Evolutionary conservation across 768 basidiomycete genomes (phyloP), one percentile per base, ranked within the genome.

Genomic region (Serendipita sp.): DNA sequence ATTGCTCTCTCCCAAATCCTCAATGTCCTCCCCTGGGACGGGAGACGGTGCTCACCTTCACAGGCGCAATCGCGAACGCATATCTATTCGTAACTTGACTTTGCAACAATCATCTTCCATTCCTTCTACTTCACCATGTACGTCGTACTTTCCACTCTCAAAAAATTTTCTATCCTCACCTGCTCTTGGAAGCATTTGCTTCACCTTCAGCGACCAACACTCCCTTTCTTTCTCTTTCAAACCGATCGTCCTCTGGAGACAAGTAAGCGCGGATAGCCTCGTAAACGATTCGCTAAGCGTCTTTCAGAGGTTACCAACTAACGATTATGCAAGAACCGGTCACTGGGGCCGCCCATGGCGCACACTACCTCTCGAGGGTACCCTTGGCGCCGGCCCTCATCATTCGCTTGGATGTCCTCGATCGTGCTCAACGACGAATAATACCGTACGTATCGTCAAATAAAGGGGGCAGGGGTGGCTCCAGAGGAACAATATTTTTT

Each of bases 251-350:
- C 13, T 24, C 50, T 4, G 33, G 42, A 5, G n/a, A 22, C 24
- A 16, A 61, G 41, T 48, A 43, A n/a, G 48, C 16, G n/a, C n/a
- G n/a, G 20, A 48, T 5, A 9, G n/a, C 5, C 20, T n/a, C n/a
- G 5, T 48, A 48, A 28, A 48, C 45, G 0, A 3, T 48, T 20
- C n/a, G 9, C 20, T 20, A 9, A 20, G 45, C 20, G 20, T 20
- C 5, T 48, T 48, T 0, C 42, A 73, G 73, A 63, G 67, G 81
- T 0, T 95, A 93, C 71, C 81, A 85, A 53, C 83, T 96, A 17
- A 84, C 88, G 70, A 82, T 94, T 64, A 79, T 92, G 28, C 92
- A 96, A 68, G 85, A 93, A 64, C 92, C 92, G 9, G 78, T 81
- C 66, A 79, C 80, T 65, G 84, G 88, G 28, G 90, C 92, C 42